phyloP scores from a whole-genome alignment of 345 rosid species.

The Aquilaria malaccensis region DNA sequence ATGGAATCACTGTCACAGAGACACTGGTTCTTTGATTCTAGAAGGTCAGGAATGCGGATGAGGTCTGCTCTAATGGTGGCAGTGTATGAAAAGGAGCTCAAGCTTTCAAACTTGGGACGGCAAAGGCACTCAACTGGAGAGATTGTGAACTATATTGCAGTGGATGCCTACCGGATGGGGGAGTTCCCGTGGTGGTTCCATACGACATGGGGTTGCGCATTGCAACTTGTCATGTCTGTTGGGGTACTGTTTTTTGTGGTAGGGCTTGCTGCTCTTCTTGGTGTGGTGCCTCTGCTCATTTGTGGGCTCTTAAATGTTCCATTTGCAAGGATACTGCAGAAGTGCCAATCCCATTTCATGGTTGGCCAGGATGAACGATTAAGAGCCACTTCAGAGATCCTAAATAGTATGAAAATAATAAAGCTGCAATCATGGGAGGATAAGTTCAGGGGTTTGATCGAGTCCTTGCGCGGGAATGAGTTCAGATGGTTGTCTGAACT shows the following conservation, averaged over 20 bases:
- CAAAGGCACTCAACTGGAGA: constrained; percentile 66
- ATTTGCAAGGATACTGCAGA: constrained; percentile 46
- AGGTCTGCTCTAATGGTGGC: constrained; percentile 75
- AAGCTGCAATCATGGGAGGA: constrained; percentile 85
- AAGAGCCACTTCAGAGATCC: constrained; percentile 54
- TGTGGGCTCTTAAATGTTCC: constrained; percentile 52
- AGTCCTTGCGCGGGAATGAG: constrained; percentile 43
- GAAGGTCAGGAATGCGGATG: constrained; percentile 68
- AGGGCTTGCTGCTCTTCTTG: constrained; percentile 57
- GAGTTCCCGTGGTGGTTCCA: constrained; percentile 83
- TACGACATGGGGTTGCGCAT: constrained; percentile 35
- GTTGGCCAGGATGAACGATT: constrained; percentile 62
- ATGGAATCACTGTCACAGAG: constrained; percentile 70
- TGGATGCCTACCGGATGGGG: constrained; percentile 80
- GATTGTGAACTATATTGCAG: constrained; percentile 64
- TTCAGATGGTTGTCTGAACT: constrained; percentile 55
- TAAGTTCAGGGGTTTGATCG: constrained; percentile 53
- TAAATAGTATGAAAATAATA: constrained; percentile 70
- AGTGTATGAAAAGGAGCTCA: constrained; percentile 52
- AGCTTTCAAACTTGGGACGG: constrained; percentile 58
- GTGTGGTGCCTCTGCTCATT: constrained; percentile 39
- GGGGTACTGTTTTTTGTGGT: constrained; percentile 48
- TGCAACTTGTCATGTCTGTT: constrained; percentile 49
- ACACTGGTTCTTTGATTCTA: constrained; percentile 55
- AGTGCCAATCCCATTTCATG: constrained; percentile 61